Conservation (phyloP, 202 grass and related monocot genomes). For the Saccharum hybrid region DNA sequence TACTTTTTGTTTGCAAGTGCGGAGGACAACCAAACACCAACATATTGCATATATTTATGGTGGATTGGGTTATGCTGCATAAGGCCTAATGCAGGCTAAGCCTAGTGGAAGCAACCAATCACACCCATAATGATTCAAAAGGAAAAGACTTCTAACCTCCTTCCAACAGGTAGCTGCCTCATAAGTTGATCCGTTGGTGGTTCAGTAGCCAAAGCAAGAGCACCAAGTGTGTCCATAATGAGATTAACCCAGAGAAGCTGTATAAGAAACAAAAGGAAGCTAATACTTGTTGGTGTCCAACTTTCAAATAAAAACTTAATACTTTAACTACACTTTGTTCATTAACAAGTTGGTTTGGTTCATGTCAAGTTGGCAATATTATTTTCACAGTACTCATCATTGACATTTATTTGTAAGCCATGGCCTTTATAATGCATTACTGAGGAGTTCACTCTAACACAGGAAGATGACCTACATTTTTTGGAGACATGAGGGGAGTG, state of each 20-base stretch:
- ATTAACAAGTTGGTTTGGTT: slow-evolving; percentile 27
- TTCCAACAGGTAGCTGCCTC: slow-evolving; percentile 72
- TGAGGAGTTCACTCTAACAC: background rate
- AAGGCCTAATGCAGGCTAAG: background rate
- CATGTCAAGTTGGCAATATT: slow-evolving; percentile 12
- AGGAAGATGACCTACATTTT: too few species aligned
- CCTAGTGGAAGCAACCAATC: background rate
- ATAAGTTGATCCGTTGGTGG: slow-evolving; percentile 86
- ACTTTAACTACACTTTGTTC: slow-evolving; percentile 9
- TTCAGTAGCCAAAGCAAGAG: slow-evolving; percentile 98
- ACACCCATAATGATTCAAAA: slow-evolving; percentile 43
- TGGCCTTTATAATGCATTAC: background rate
- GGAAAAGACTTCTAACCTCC: slow-evolving; percentile 55
- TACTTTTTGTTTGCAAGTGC: background rate
- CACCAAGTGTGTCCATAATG: slow-evolving; percentile 98
- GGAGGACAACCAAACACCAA: background rate
- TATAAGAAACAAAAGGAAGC: slow-evolving; percentile 37
- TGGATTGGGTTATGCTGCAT: background rate
- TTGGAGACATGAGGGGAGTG: too few species aligned
- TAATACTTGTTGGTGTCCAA: slow-evolving; percentile 14
- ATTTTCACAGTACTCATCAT: slow-evolving; percentile 38
- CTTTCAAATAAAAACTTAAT: slow-evolving; percentile 30
- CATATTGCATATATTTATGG: too few species aligned
- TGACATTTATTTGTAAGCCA: slow-evolving; percentile 1
- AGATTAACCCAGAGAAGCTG: slow-evolving; percentile 99